Evolutionary conservation across 345 rosid genomes (phyloP).

Genomic region (Tarenaya hassleriana): DNA sequence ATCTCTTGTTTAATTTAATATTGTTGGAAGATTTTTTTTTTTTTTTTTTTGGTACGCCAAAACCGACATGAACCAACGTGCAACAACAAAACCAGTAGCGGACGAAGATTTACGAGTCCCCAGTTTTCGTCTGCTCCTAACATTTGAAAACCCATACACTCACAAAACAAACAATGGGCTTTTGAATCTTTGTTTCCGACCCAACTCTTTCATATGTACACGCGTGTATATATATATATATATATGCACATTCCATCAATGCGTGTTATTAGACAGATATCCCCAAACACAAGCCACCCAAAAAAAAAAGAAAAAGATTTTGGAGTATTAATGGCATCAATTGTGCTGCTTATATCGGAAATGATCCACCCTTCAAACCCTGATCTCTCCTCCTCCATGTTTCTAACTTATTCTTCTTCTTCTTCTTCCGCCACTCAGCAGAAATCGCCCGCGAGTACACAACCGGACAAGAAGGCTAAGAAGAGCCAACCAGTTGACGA

Average conservation of each 20-base stretch:
- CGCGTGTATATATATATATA: background rate
- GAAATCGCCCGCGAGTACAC: constrained; percentile 7
- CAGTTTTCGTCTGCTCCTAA: no score
- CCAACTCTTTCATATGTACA: no score
- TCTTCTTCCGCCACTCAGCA: constrained; percentile 16
- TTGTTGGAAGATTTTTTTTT: no score
- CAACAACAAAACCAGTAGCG: no score
- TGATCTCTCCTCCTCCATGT: constrained; percentile 16
- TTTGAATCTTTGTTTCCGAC: no score
- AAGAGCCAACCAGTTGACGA: constrained; percentile 21
- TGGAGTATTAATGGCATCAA: constrained; percentile 29
- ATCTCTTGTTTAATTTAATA: no score
- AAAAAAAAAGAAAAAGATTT: constrained; percentile 1
- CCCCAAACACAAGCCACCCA: constrained; percentile 9
- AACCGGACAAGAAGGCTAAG: constrained; percentile 21
- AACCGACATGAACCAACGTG: no score
- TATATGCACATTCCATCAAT: background rate
- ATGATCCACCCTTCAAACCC: constrained; percentile 26
- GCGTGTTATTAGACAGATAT: background rate
- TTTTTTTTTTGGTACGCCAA: no score
- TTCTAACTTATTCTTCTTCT: constrained; percentile 11
- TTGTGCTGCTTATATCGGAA: constrained; percentile 28
- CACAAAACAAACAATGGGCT: no score
- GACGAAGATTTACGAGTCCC: no score
- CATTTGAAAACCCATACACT: no score